These are phyloP conservation scores for Azolla pinnata DNA, from an alignment of 75 land plant genomes.

Conservation along the genomic window DNA sequence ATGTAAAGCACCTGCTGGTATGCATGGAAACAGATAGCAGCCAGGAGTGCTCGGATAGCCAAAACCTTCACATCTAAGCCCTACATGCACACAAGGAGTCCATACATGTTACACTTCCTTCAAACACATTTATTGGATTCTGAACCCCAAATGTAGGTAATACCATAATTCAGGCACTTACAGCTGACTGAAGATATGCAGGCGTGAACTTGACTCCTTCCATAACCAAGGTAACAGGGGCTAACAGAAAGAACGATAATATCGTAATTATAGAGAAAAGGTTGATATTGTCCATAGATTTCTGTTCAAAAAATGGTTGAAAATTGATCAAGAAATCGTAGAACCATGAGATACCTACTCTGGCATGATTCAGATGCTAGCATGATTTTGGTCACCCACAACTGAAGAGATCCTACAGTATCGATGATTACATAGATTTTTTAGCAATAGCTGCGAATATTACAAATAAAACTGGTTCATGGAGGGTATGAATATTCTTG, in stretches of 20 bases:
- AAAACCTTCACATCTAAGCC: constrained; percentile 67
- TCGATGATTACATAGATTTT: too few species aligned
- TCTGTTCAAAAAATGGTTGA: constrained; percentile 32
- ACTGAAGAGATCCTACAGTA: too few species aligned
- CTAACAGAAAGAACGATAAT: constrained; percentile 69
- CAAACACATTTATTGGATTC: too few species aligned
- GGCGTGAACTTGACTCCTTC: constrained; percentile 93
- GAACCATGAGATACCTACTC: too few species aligned
- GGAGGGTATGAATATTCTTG: too few species aligned
- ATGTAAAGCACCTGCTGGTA: constrained; percentile 66
- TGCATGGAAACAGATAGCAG: constrained; percentile 81
- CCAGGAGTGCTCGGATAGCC: constrained; percentile 45
- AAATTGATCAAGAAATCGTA: constrained; percentile 4
- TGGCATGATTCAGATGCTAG: too few species aligned
- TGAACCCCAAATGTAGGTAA: background rate
- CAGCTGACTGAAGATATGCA: constrained; percentile 48
- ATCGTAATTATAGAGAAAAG: constrained; percentile 78
- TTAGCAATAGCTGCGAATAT: too few species aligned
- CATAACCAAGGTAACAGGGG: constrained; percentile 49
- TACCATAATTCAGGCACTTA: constrained; percentile 26
- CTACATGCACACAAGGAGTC: too few species aligned
- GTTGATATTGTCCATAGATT: constrained; percentile 76
- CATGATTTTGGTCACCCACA: too few species aligned
- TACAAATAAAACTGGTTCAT: too few species aligned
- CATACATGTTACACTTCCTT: too few species aligned